Evolutionary conservation across 768 basidiomycete species (phyloP).

Genomic region (Suillus brevipes): DNA sequence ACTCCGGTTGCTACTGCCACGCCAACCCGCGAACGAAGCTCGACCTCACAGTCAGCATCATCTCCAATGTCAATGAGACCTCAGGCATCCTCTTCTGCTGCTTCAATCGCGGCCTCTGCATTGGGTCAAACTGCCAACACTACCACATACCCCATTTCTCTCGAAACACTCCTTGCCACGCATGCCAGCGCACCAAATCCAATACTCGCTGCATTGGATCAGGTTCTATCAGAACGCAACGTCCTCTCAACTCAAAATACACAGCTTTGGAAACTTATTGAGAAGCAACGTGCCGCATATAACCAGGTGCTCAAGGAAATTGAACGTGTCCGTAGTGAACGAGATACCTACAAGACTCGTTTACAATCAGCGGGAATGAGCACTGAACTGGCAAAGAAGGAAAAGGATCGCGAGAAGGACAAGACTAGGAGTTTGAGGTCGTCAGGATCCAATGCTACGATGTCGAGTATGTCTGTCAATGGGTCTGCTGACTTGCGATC

Average conservation of each 20-base stretch:
- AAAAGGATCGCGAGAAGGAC: slow-evolving; percentile 21
- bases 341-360: slow-evolving; percentile 58
- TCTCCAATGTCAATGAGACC: slow-evolving; percentile 34
- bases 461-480: slow-evolving; percentile 19
- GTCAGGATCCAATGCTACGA: slow-evolving; percentile 25
- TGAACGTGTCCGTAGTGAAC: slow-evolving; percentile 79
- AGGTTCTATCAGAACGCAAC: slow-evolving; percentile 79
- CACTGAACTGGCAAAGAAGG: slow-evolving; percentile 42
- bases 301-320: slow-evolving; percentile 80
- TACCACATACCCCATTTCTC: slow-evolving; percentile 40
- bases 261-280: slow-evolving; percentile 93
- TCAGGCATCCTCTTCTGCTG: slow-evolving; percentile 31
- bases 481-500: slow-evolving; percentile 27
- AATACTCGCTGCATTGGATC: slow-evolving; percentile 63
- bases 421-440: slow-evolving; percentile 16
- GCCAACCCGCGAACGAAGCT: slow-evolving; percentile 25
- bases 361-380: slow-evolving; percentile 32
- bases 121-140: slow-evolving; percentile 30
- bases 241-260: slow-evolving; percentile 77
- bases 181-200: slow-evolving; percentile 58
- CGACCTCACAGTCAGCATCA: slow-evolving; percentile 21
- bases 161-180: slow-evolving; percentile 54
- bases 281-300: slow-evolving; percentile 86
- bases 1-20: slow-evolving; percentile 15
- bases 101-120: slow-evolving; percentile 27